Evolutionary conservation across 106 monocot species (phyloP), one percentile per base, ranked within the genome.

Genomic region (Ottelia alismoides): DNA sequence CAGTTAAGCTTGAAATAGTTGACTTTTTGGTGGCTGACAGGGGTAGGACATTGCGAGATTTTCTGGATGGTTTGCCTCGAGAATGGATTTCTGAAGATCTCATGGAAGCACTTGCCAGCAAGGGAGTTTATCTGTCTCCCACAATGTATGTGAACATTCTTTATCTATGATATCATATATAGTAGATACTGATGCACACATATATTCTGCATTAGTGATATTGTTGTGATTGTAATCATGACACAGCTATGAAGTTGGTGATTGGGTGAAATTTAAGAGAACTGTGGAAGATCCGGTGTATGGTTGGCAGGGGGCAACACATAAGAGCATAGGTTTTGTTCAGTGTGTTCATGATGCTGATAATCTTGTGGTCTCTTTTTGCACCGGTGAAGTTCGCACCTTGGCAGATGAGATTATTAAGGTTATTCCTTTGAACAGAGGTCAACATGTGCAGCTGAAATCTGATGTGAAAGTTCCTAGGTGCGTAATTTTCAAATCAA

Each of bases 1-100:
- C n/a, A n/a, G n/a, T n/a, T n/a, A n/a, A n/a, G n/a, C n/a, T n/a
- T n/a, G n/a, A n/a, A n/a, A n/a, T n/a, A n/a, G n/a, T n/a, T n/a
- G n/a, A n/a, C n/a, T 7, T 43, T 16, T 43, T 43, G 6, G 40
- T 43, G 40, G 27, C 25, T 68, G 64, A 49, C 67, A 98, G 98
- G 62, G 98, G 98, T 17, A 80, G 78, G 82, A 90, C 90, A 48
- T 85, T 98, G 49, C 55, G 79, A 63, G 90, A 98, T 73, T 85
- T 69, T 75, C 53, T 98, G 21, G 98, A 98, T 60, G 55, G 72
- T 26, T 64, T 98, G 7, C 98, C 98, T 68, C 78, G 98, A 62
- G 98, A 98, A 68, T 98, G 98, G 98, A 98, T 98, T 49, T 85
- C 85, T 26, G 98, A 98, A 80, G 90, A 90, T 46, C 61, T 98